phyloP scores from a whole-genome alignment of 2,329 filamentous ascomycete genomes.

The Aspergillus alliaceus region DNA sequence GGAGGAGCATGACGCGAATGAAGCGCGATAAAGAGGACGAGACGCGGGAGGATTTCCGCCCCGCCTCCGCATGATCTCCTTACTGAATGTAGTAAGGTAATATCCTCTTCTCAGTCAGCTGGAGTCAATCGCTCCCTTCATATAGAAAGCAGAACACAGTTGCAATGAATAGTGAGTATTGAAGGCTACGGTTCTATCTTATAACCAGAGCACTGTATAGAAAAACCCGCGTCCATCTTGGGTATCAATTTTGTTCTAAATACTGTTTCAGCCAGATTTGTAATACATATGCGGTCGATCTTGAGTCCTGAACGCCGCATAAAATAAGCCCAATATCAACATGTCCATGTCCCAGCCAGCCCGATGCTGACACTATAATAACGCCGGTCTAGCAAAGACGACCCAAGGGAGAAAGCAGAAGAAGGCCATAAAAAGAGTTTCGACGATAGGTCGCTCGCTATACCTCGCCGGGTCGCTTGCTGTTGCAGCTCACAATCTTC shows the following conservation, averaged over 20 bases:
- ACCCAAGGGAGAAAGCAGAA: not conserved
- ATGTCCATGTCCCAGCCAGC: not conserved
- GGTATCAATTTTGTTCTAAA: constrained; percentile 4
- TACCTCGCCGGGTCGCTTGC: constrained; percentile 70
- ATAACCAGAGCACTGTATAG: too few relatives aligned
- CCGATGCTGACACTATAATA: not conserved
- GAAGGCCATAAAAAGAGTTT: not conserved
- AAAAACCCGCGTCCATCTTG: not conserved
- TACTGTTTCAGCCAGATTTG: not conserved
- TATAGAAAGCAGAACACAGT: too few relatives aligned
- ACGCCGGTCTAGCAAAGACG: not conserved
- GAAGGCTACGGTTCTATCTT: too few relatives aligned
- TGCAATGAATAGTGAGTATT: too few relatives aligned
- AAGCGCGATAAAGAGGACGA: constrained; percentile 1
- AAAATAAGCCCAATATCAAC: not conserved
- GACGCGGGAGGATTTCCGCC: constrained; percentile 12
- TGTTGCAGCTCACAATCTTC: constrained; percentile 98
- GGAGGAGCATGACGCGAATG: constrained; percentile 6
- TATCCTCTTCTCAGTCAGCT: not conserved
- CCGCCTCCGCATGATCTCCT: constrained; percentile 14
- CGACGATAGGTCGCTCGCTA: constrained; percentile 11
- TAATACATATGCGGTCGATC: not conserved
- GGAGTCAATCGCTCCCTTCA: too few relatives aligned
- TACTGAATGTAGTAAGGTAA: not conserved
- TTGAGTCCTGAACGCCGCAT: not conserved